Percentiles rank a stretch among this genome's conserved stretches.
phyloP scores from a whole-genome alignment of 495 filamentous ascomycete species.

The Neurospora africana region DNA sequence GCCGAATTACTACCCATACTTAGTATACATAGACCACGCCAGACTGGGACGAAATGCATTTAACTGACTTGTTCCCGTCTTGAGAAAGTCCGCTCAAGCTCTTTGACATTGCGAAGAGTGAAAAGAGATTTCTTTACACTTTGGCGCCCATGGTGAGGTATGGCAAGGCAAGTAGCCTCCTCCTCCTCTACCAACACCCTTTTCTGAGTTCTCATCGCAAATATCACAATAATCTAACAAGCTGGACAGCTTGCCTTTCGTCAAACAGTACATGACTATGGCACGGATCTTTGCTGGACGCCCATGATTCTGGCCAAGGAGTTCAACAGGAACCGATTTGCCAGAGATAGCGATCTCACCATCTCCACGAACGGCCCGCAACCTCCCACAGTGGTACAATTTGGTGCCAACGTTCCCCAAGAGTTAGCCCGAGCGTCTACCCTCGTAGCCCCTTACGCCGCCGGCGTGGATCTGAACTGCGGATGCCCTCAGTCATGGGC shows the following conservation, averaged over 20 bases:
- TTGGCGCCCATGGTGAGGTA: conserved; percentile 64
- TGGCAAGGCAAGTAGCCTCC: conserved; percentile 33
- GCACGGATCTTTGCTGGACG: conserved; percentile 54
- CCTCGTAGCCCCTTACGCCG: conserved; percentile 47
- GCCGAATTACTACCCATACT: not conserved
- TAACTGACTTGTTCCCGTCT: conserved; percentile 7
- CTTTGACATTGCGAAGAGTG: conserved; percentile 43
- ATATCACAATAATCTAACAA: not conserved
- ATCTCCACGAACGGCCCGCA: conserved; percentile 33
- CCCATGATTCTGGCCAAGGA: conserved; percentile 66
- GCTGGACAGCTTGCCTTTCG: conserved; percentile 47
- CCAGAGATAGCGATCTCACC: conserved; percentile 46
- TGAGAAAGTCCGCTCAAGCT: conserved; percentile 43
- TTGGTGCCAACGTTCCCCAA: conserved; percentile 43
- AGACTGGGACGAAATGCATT: not conserved
- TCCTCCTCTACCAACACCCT: not conserved
- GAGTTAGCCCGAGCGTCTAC: conserved; percentile 52
- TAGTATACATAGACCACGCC: not conserved
- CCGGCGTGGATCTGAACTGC: conserved; percentile 58
- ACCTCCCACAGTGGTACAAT: conserved; percentile 51
- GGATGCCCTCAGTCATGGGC: conserved; percentile 64
- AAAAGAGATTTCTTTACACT: conserved; percentile 43
- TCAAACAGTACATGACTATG: conserved; percentile 47
- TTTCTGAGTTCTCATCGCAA: not conserved
- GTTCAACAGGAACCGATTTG: conserved; percentile 48